Evolutionary conservation across 352 stramenopile genomes (phyloP), one percentile per base, ranked within the genome.

Genomic region (Phytophthora boehmeriae): DNA sequence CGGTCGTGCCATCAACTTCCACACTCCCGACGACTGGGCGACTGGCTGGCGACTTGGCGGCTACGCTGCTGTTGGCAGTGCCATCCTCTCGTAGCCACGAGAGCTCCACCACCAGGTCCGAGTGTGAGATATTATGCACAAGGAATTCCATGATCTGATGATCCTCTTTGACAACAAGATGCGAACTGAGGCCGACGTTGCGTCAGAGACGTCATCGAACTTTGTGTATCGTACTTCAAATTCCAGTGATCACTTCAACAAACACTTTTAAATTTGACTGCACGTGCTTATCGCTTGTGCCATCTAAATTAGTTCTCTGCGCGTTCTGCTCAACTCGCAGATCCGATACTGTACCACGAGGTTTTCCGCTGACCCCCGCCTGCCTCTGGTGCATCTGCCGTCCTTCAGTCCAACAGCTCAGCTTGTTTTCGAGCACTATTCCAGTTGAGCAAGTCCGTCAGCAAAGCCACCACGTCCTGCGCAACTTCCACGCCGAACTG

Each of bases 101-200:
- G 60, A 95, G 84, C 78, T 95, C 84, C 19, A 99, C 76, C 17
- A 99, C 83, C 16, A 99, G 67, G 75, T 99, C 96, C 47, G 94
- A 98, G 71, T 99, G 96, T 48, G 92, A 98, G 59, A 98, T 95
- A 76, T 98, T 99, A 82, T 98, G 94, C 59, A 99, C 90, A 20
- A 99, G 78, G 51, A 99, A 92, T 70, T 99, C 96, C 67, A 98
- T 93, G 10, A 27, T 19, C n/a, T 48, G 17, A 17, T 30, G 42
- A 48, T 20, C 23, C n/a, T n/a, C n/a, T n/a, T 34, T 17, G 53
- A 63, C 38, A 53, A 20, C 44, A 59, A 71, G 51, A 57, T 57
- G 53, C 22, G 8, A 43, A 62, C 60, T 63, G 53, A 53, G 41
- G 38, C 38, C 4, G 17, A 34, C 43, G 36, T 61, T 35, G 6